Percentiles rank a stretch among this genome's conserved stretches.
Conservation (phyloP, 1,284 basidiomycete species). For the Apiotrichum akiyoshidainum region DNA sequence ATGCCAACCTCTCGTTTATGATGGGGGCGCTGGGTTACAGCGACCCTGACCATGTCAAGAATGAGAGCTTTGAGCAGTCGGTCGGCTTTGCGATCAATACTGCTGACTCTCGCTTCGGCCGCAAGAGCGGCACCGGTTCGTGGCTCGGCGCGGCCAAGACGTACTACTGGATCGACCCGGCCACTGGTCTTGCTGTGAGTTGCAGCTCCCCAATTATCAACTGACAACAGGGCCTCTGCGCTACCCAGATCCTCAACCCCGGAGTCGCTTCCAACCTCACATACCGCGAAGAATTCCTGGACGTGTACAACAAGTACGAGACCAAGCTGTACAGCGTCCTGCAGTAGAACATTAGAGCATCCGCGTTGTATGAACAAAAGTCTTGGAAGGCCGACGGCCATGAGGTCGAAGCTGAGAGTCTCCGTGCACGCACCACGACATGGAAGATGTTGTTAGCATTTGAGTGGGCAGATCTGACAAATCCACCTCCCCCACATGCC, state of each 20-base stretch:
- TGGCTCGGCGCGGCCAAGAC: conserved; percentile 30
- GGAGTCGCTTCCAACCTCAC: not conserved
- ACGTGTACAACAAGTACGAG: conserved; percentile 35
- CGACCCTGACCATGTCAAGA: conserved; percentile 16
- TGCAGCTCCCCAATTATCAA: not conserved
- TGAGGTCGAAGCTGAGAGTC: too few relatives aligned
- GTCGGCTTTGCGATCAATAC: conserved; percentile 17
- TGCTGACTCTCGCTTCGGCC: conserved; percentile 15
- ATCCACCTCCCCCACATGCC: too few relatives aligned
- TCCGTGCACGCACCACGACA: too few relatives aligned
- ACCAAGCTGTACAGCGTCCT: conserved; percentile 33
- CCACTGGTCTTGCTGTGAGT: conserved; percentile 24
- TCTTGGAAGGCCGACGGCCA: too few relatives aligned
- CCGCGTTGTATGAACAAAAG: too few relatives aligned
- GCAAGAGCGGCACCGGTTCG: conserved; percentile 23
- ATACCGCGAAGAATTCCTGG: conserved; percentile 24
- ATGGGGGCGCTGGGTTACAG: conserved; percentile 10
- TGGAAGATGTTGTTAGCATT: too few relatives aligned
- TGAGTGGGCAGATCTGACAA: too few relatives aligned
- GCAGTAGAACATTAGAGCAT: conserved; percentile 8
- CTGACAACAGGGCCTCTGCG: conserved; percentile 22
- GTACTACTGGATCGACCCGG: conserved; percentile 29
- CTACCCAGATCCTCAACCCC: conserved; percentile 25
- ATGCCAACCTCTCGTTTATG: conserved; percentile 15
- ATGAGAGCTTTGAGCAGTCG: conserved; percentile 13